Percentiles rank a stretch among this genome's conserved stretches.
Conservation (phyloP, 306 rosid genomes). For the Quercus variabilis region DNA sequence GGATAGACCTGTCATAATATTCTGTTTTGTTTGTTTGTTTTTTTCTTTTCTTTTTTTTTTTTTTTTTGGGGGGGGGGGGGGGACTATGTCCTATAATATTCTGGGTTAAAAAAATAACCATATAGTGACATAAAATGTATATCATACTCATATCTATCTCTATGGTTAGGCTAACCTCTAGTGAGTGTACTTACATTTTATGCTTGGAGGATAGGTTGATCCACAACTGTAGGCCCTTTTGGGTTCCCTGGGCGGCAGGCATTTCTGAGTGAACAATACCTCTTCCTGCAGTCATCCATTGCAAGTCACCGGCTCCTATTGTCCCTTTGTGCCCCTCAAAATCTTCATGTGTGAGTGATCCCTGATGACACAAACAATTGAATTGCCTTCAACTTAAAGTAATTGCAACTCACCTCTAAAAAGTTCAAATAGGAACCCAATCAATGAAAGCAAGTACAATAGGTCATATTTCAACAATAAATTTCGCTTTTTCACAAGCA, state of each 20-base stretch:
- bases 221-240: slow-evolving; percentile 90
- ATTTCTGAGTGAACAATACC: slow-evolving; percentile 96
- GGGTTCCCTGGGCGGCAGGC: slow-evolving; percentile 86
- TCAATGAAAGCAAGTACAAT: neutral
- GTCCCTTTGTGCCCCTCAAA: slow-evolving; percentile 96
- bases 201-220: slow-evolving; percentile 83
- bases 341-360: slow-evolving; percentile 83
- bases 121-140: slow-evolving; percentile 24
- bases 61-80: too few relatives aligned
- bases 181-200: slow-evolving; percentile 45
- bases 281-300: slow-evolving; percentile 99
- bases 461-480: too few relatives aligned
- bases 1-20: too few relatives aligned
- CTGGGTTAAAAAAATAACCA: neutral
- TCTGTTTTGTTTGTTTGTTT: too few relatives aligned
- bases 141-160: slow-evolving; percentile 21
- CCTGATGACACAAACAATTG: slow-evolving; percentile 41
- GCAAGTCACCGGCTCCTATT: slow-evolving; percentile 82
- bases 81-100: neutral
- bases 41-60: too few relatives aligned
- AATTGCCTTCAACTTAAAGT: neutral
- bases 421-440: neutral
- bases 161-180: neutral
- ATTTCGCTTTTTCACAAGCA: too few relatives aligned
- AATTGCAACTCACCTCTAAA: neutral